A percentile compares a stretch with the other conserved stretches of the same genome.
These are phyloP conservation scores for Rhodosporidiobolus sp. DNA, from an alignment of 768 basidiomycete species.

Conservation along the genomic window DNA sequence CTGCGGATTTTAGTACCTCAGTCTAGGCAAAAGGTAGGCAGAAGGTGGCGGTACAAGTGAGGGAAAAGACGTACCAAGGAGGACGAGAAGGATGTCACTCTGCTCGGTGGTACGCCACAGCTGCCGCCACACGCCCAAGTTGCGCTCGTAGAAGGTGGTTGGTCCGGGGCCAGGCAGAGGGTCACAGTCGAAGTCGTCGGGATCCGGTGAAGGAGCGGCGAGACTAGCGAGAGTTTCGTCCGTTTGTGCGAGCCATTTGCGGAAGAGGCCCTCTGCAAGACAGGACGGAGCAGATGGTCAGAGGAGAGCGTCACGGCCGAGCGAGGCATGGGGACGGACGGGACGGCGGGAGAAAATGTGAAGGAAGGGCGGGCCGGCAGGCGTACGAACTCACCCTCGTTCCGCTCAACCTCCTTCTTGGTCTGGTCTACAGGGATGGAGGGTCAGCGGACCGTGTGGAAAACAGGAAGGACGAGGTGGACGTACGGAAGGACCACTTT, in stretches of 20 bases:
- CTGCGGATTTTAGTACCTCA: too few relatives aligned
- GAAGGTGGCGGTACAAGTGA: not conserved
- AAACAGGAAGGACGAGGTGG: too few relatives aligned
- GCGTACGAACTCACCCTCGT: conserved; percentile 55
- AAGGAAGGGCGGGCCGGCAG: not conserved
- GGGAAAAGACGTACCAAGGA: conserved; percentile 58
- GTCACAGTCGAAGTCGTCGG: conserved; percentile 27
- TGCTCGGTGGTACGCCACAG: conserved; percentile 94
- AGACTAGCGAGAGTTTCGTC: conserved; percentile 60
- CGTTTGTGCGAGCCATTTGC: conserved; percentile 69
- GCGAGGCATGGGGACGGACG: not conserved
- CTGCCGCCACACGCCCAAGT: conserved; percentile 92
- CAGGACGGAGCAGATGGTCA: too few relatives aligned
- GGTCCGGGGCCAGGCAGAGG: conserved; percentile 1
- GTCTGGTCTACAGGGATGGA: conserved; percentile 60
- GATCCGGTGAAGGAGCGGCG: conserved; percentile 48
- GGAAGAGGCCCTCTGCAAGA: conserved; percentile 68
- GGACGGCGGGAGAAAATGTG: too few relatives aligned
- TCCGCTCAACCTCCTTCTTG: conserved; percentile 82
- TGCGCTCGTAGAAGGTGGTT: conserved; percentile 65
- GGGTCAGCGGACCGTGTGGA: too few relatives aligned
- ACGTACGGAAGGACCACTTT: conserved; percentile 64
- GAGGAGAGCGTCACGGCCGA: not conserved
- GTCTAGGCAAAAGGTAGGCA: too few relatives aligned
- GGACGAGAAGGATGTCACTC: conserved; percentile 78